These are phyloP conservation scores for Aspergillus diversus DNA, from an alignment of 495 filamentous ascomycete species.

Conservation along the genomic window DNA sequence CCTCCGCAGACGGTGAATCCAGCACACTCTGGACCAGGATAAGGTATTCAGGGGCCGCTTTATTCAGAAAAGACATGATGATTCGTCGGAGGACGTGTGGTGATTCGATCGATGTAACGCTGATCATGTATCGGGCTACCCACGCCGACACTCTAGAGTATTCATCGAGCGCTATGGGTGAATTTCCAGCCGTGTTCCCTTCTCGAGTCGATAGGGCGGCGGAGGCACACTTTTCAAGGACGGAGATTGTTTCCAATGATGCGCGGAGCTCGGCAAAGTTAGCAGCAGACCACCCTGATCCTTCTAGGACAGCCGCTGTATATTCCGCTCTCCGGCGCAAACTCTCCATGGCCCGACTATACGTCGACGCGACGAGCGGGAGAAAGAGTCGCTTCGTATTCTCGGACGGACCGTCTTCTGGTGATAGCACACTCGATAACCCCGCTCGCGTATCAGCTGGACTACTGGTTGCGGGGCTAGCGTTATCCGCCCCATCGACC, in stretches of 20 bases:
- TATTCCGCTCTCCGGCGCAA: conserved; percentile 23
- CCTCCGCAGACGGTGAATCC: conserved; percentile 14
- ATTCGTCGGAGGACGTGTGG: conserved; percentile 32
- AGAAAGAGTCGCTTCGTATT: conserved; percentile 27
- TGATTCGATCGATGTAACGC: conserved; percentile 34
- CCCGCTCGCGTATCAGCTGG: neutral
- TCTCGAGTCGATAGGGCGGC: conserved; percentile 11
- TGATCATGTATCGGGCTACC: conserved; percentile 33
- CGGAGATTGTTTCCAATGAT: conserved; percentile 23
- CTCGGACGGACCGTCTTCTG: conserved; percentile 27
- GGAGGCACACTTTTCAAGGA: conserved; percentile 24
- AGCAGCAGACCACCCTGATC: neutral
- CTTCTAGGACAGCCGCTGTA: conserved; percentile 13
- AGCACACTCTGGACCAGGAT: conserved; percentile 29
- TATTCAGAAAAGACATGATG: conserved; percentile 38
- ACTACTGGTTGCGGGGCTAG: neutral
- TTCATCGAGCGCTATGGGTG: neutral
- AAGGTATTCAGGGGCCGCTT: conserved; percentile 29
- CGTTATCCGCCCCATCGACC: conserved; percentile 1
- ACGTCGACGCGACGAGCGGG: conserved; percentile 28
- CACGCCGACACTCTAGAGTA: conserved; percentile 28
- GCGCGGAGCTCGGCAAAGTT: conserved; percentile 10
- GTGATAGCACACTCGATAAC: conserved; percentile 13
- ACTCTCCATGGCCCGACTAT: conserved; percentile 21
- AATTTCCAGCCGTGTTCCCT: neutral